Evolutionary conservation across 2,329 filamentous ascomycete genomes (phyloP), one percentile per base, ranked within the genome.

Genomic region (Lasiodiplodia sp.): DNA sequence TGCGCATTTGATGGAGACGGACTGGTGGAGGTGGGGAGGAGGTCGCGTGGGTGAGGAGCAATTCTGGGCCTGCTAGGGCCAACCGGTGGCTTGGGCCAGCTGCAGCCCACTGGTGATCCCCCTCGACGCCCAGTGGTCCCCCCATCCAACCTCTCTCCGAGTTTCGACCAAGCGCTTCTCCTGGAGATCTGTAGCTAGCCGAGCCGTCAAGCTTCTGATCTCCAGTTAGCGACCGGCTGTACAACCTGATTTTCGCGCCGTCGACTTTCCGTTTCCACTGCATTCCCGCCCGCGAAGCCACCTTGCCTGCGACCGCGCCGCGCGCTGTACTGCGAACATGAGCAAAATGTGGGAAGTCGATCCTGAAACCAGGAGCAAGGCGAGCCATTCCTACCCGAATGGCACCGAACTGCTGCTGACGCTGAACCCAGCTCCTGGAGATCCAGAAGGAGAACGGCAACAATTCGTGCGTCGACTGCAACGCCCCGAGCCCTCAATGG

Each of bases 281-380:
- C 68, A 44, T 31, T 51, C 55, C 63, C 65, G 56, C 47, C 8
- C 58, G 34, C 63, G 25, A 51, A 52, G 31, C 67, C 70, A 58
- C 57, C 68, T 66, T 47, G 40, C 66, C 57, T 18, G 12, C 56
- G 28, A 28, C 47, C 56, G 44, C 18, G 21, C 49, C 69, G 25
- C 55, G 51, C 16, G 28, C 56, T 37, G 58, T 11, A n/a, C 64
- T 69, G 71, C 68, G 77, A 76, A 70, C 55, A 84, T 84, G 82
- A 83, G 82, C 77, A 95, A 94, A 83, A 95, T 97, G 92, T 99
- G 96, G 96, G 96, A 99, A 84, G 94, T 99, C 73, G 96, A 99
- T 82, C 96, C 96, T 60, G 95, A 98, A 86, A 98, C 95, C 71
- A 89, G 93, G 82, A 93, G 92, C 78, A 98, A 98, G 89, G 94